Conservation (phyloP, 805 yeast genomes). For the Zygotorulaspora chibaensis region DNA sequence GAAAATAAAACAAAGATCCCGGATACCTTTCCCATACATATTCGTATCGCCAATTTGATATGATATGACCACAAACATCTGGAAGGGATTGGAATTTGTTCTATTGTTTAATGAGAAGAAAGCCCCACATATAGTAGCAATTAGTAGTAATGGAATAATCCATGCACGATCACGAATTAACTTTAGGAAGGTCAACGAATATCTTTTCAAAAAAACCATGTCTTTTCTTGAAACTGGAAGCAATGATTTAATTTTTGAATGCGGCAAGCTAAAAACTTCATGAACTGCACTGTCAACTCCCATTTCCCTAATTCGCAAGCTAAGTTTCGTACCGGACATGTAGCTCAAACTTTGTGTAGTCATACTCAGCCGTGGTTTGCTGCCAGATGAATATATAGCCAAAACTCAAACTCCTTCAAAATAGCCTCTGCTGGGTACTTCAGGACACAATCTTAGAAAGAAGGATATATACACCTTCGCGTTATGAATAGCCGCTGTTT, state of each 20-base stretch:
- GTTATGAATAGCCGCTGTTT: neutral
- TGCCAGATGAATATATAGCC: constrained; percentile 4
- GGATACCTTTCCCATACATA: constrained; percentile 78
- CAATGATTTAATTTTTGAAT: constrained; percentile 38
- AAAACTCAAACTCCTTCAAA: neutral
- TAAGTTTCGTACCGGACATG: constrained; percentile 39
- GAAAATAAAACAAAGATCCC: constrained; percentile 74
- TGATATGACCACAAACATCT: constrained; percentile 59
- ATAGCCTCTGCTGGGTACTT: neutral
- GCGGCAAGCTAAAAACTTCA: constrained; percentile 62
- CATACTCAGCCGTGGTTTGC: constrained; percentile 7
- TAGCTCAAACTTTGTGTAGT: constrained; percentile 11
- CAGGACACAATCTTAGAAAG: neutral
- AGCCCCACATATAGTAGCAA: constrained; percentile 39
- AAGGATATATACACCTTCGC: neutral
- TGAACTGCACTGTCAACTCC: constrained; percentile 70
- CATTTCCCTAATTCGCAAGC: constrained; percentile 72
- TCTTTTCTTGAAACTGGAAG: constrained; percentile 39
- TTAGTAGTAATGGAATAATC: constrained; percentile 58
- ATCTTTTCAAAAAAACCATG: constrained; percentile 48
- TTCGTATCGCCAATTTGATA: constrained; percentile 59
- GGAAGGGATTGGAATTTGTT: constrained; percentile 56
- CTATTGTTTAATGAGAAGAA: constrained; percentile 56
- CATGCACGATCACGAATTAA: constrained; percentile 58
- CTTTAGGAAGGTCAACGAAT: constrained; percentile 56